These are phyloP conservation scores for Colletotrichum horii DNA, from an alignment of 2,329 filamentous ascomycete species.

Conservation along the genomic window DNA sequence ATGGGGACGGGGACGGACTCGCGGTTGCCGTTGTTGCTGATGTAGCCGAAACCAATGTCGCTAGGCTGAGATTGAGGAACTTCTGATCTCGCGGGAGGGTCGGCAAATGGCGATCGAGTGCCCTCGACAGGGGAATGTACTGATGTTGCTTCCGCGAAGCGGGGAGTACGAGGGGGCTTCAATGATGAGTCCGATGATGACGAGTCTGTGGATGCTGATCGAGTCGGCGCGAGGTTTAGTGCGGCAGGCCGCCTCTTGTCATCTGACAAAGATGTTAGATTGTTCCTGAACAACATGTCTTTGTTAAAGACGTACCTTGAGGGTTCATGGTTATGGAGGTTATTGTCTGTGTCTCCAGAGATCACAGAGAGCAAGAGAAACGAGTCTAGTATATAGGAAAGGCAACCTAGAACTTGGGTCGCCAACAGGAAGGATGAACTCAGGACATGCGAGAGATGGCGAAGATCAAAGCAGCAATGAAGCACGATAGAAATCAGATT, in stretches of 20 bases:
- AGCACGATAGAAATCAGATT: conserved; percentile 41
- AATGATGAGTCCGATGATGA: conserved; percentile 60
- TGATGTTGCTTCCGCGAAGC: conserved; percentile 81
- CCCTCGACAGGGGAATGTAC: conserved; percentile 77
- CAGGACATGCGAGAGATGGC: conserved; percentile 29
- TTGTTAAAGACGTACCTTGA: conserved; percentile 40
- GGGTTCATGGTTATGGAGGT: conserved; percentile 35
- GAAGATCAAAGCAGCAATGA: conserved; percentile 37
- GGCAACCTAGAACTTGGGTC: conserved; percentile 7
- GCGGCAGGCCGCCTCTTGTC: conserved; percentile 63
- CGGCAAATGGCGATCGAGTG: conserved; percentile 61
- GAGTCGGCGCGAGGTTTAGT: conserved; percentile 56
- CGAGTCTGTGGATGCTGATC: conserved; percentile 55
- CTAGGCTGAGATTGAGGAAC: conserved; percentile 73
- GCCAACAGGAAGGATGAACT: conserved; percentile 1
- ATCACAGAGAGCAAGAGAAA: conserved; percentile 8
- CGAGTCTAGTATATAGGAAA: conserved; percentile 22
- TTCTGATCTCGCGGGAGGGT: conserved; percentile 61
- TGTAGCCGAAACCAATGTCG: conserved; percentile 93
- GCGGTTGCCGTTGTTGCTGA: conserved; percentile 54
- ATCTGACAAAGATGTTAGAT: conserved; percentile 42
- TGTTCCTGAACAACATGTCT: background rate
- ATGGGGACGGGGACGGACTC: conserved; percentile 66
- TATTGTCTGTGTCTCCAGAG: conserved; percentile 20
- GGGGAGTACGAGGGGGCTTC: conserved; percentile 75